Evolutionary conservation across 2,329 filamentous ascomycete genomes (phyloP).

Genomic region (Aspergillus fischeri): DNA sequence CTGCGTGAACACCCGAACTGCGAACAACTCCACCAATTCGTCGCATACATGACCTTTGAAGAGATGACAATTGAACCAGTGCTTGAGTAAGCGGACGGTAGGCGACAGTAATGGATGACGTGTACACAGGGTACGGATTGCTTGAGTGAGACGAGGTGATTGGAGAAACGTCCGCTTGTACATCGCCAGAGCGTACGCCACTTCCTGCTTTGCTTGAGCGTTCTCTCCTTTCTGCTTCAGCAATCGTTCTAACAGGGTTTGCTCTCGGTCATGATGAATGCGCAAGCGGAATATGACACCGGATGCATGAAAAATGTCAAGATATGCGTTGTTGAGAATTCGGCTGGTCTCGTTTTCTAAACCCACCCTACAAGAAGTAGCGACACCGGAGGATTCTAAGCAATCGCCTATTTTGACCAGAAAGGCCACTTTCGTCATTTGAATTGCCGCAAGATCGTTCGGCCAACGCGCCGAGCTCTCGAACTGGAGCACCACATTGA

Average conservation of each 20-base stretch:
- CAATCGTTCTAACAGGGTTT: conserved; percentile 72
- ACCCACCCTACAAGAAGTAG: conserved; percentile 66
- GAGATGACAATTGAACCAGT: conserved; percentile 84
- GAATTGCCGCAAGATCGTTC: conserved; percentile 83
- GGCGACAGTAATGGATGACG: conserved; percentile 74
- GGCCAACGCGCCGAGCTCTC: conserved; percentile 93
- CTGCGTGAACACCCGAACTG: conserved; percentile 71
- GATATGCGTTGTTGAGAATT: conserved; percentile 71
- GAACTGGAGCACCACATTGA: conserved; percentile 82
- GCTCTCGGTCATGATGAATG: conserved; percentile 84
- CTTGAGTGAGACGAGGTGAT: conserved; percentile 74
- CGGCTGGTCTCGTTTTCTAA: conserved; percentile 70
- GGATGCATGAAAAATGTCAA: conserved; percentile 72
- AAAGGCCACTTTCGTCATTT: conserved; percentile 90
- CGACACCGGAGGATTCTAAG: conserved; percentile 59
- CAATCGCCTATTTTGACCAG: conserved; percentile 68
- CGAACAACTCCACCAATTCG: conserved; percentile 81
- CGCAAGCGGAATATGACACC: conserved; percentile 77
- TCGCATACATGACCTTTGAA: conserved; percentile 70
- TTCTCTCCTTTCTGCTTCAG: conserved; percentile 69
- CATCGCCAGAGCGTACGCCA: conserved; percentile 63
- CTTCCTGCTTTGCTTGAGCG: conserved; percentile 62
- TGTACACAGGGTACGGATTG: conserved; percentile 73
- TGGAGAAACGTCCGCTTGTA: conserved; percentile 70
- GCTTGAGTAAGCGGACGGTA: conserved; percentile 78